A percentile compares a stretch with the other conserved stretches of the same genome.
Conservation (phyloP, 148 eudicot genomes). For the Arctostaphylos glauca region DNA sequence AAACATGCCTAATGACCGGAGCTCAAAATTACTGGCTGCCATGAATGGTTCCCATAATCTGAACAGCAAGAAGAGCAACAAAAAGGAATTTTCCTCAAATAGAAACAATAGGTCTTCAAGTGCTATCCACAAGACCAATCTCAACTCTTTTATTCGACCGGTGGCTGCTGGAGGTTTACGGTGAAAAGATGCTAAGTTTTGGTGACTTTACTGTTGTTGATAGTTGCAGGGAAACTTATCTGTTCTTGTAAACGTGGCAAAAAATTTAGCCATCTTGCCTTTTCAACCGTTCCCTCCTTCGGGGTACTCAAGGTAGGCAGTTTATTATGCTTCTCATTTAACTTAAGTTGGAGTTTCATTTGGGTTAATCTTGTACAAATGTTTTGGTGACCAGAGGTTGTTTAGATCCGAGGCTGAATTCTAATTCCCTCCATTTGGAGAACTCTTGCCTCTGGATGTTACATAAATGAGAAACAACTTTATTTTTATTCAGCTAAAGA, state of each 20-base stretch:
- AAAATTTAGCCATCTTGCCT: neutral
- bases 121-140: slow-evolving; percentile 16
- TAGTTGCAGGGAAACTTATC: neutral
- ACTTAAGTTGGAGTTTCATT: neutral
- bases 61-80: slow-evolving; percentile 24
- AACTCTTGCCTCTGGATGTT: neutral
- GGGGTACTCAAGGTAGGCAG: neutral
- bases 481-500: neutral
- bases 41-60: slow-evolving; percentile 18
- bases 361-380: neutral
- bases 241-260: neutral
- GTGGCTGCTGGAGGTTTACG: slow-evolving; percentile 26
- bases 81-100: slow-evolving; percentile 6
- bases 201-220: neutral
- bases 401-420: neutral
- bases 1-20: slow-evolving; percentile 26
- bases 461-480: neutral
- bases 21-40: slow-evolving; percentile 30
- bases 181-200: neutral
- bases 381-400: neutral
- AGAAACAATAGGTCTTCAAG: slow-evolving; percentile 16
- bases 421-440: neutral
- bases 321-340: neutral
- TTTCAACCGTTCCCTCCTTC: neutral
- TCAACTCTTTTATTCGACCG: slow-evolving; percentile 7